phyloP scores from a whole-genome alignment of 148 eudicot species.

The Dianthus caryophyllus region DNA sequence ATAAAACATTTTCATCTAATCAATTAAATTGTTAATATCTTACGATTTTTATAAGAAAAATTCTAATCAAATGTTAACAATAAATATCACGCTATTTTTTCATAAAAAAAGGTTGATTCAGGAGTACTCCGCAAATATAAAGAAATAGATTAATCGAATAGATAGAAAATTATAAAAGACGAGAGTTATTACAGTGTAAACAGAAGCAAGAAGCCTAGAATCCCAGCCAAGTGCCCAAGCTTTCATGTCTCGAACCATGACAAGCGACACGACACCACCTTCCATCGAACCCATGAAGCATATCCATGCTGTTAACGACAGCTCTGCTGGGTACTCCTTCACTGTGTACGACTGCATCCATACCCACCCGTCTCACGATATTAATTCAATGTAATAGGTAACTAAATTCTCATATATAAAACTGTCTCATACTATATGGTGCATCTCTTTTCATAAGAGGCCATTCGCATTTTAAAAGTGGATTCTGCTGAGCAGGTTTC shows the following conservation, averaged over 20 bases:
- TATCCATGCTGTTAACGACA: slow-evolving; percentile 46
- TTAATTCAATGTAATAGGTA: neutral
- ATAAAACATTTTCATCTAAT: neutral
- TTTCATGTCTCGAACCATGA: slow-evolving; percentile 35
- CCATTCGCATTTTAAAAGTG: too few species aligned
- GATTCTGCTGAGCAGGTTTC: too few species aligned
- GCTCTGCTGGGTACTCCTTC: slow-evolving; percentile 47
- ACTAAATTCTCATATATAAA: neutral
- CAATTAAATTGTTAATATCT: too few species aligned
- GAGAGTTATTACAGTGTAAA: slow-evolving; percentile 37
- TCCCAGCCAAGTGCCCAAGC: slow-evolving; percentile 61
- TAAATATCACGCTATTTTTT: too few species aligned
- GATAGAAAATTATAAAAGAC: neutral
- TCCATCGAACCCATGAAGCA: slow-evolving; percentile 48
- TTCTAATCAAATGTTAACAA: too few species aligned
- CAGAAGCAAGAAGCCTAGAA: slow-evolving; percentile 52
- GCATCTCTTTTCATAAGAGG: too few species aligned
- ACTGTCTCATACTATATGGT: neutral
- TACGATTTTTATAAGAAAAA: too few species aligned
- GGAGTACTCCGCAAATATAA: too few species aligned
- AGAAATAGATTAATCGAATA: too few species aligned
- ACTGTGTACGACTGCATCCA: slow-evolving; percentile 46
- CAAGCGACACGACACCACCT: slow-evolving; percentile 43
- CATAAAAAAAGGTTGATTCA: too few species aligned
- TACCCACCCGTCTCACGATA: neutral